Conservation (phyloP, 495 filamentous ascomycete genomes). For the Penicillium psychrofluorescens region DNA sequence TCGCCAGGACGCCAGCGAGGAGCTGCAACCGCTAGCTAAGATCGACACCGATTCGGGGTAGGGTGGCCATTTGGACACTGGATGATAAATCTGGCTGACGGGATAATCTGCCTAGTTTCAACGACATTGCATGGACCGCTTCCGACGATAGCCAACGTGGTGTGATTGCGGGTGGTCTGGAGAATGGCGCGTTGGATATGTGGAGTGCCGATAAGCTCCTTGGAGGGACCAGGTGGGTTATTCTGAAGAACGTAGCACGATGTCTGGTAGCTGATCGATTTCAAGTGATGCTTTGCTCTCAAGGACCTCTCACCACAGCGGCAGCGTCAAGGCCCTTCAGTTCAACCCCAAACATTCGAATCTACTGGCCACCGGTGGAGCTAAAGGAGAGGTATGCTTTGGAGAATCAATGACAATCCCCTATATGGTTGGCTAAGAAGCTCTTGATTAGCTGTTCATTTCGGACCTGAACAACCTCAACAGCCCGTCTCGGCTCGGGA, state of each 20-base stretch:
- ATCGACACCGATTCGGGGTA: constrained; percentile 88
- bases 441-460: constrained; percentile 59
- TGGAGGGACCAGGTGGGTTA: constrained; percentile 46
- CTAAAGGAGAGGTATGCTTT: constrained; percentile 68
- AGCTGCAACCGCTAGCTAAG: constrained; percentile 79
- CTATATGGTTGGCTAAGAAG: neutral
- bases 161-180: constrained; percentile 88
- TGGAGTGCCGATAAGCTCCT: constrained; percentile 92
- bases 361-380: constrained; percentile 84
- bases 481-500: constrained; percentile 84
- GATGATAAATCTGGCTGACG: constrained; percentile 4
- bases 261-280: constrained; percentile 12
- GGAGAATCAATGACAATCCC: neutral
- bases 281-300: constrained; percentile 73
- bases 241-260: constrained; percentile 5
- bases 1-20: constrained; percentile 61
- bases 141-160: constrained; percentile 70
- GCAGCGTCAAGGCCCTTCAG: constrained; percentile 89
- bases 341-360: constrained; percentile 95
- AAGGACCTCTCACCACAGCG: constrained; percentile 84
- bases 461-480: constrained; percentile 85
- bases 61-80: constrained; percentile 5
- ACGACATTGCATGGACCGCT: constrained; percentile 91
- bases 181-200: constrained; percentile 91
- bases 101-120: constrained; percentile 56